These are phyloP conservation scores for Cylindrodendrum hubeiense DNA, from an alignment of 2,329 filamentous ascomycete genomes.

Conservation along the genomic window DNA sequence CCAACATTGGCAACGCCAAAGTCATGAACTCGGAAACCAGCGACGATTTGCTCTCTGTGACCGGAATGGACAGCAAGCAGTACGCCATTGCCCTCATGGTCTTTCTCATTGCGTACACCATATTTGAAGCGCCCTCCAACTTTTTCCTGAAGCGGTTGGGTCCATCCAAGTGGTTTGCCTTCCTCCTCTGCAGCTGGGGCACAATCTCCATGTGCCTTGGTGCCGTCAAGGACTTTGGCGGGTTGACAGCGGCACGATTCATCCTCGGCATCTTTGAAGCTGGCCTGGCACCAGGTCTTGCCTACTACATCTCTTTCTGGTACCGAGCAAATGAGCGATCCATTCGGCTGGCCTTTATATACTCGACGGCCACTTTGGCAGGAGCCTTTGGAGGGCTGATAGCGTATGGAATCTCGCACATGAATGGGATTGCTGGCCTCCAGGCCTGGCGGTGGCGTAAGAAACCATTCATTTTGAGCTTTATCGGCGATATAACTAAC, in stretches of 20 bases:
- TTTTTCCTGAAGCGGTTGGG: constrained; percentile 61
- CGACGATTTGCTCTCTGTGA: constrained; percentile 53
- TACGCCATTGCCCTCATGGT: constrained; percentile 67
- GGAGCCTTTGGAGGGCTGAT: constrained; percentile 79
- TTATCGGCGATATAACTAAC: not conserved
- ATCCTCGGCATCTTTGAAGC: constrained; percentile 49
- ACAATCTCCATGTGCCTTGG: constrained; percentile 57
- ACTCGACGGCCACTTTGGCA: constrained; percentile 74
- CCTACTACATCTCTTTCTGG: constrained; percentile 71
- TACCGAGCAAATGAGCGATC: constrained; percentile 78
- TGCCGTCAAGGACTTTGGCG: constrained; percentile 50
- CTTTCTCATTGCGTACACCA: constrained; percentile 66
- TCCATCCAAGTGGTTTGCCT: constrained; percentile 60
- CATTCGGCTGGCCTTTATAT: constrained; percentile 73
- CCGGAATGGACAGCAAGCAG: constrained; percentile 59
- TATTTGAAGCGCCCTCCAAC: constrained; percentile 58
- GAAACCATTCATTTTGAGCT: not conserved
- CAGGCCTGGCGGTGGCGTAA: constrained; percentile 73
- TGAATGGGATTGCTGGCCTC: constrained; percentile 71
- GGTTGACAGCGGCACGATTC: constrained; percentile 46
- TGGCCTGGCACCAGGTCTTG: constrained; percentile 40
- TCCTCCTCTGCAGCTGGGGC: constrained; percentile 49
- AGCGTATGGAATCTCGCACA: constrained; percentile 76
- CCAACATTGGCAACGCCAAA: constrained; percentile 62
- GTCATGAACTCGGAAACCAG: constrained; percentile 52